These are phyloP conservation scores for Oenanthe javanica DNA, from an alignment of 140 eudicot species.

Conservation along the genomic window DNA sequence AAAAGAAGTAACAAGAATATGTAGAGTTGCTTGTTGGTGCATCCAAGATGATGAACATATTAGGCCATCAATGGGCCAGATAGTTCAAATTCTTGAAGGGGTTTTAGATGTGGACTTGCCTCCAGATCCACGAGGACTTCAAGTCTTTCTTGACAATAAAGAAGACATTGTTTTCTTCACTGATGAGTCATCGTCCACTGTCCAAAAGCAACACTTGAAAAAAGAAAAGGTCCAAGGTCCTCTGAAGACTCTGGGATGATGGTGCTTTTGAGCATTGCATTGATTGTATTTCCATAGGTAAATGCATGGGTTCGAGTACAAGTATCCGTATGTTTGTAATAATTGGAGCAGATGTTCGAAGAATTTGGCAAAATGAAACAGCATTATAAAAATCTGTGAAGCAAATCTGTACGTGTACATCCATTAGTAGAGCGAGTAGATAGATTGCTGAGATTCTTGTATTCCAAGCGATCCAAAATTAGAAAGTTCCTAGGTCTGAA, in stretches of 20 bases:
- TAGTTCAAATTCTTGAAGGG: conserved; percentile 78
- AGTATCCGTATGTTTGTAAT: background rate
- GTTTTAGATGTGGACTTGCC: conserved; percentile 58
- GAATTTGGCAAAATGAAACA: background rate
- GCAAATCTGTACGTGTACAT: background rate
- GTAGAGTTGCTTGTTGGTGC: conserved; percentile 82
- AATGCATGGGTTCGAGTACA: background rate
- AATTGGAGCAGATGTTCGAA: background rate
- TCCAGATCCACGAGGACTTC: conserved; percentile 46
- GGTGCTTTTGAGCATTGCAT: background rate
- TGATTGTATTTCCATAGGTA: background rate
- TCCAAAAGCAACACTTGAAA: background rate
- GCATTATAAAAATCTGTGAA: background rate
- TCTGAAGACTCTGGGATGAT: background rate
- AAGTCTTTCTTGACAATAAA: conserved; percentile 22
- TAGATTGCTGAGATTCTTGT: background rate
- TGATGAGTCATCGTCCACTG: conserved; percentile 32
- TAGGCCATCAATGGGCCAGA: conserved; percentile 72
- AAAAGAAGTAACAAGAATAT: conserved; percentile 40
- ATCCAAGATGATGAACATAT: conserved; percentile 61
- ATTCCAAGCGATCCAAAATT: background rate
- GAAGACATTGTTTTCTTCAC: conserved; percentile 44
- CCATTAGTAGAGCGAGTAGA: background rate
- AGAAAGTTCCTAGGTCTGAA: background rate
- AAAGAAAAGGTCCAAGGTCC: background rate